phyloP scores from a whole-genome alignment of 2,329 filamentous ascomycete genomes.

The Xylariales sp. region DNA sequence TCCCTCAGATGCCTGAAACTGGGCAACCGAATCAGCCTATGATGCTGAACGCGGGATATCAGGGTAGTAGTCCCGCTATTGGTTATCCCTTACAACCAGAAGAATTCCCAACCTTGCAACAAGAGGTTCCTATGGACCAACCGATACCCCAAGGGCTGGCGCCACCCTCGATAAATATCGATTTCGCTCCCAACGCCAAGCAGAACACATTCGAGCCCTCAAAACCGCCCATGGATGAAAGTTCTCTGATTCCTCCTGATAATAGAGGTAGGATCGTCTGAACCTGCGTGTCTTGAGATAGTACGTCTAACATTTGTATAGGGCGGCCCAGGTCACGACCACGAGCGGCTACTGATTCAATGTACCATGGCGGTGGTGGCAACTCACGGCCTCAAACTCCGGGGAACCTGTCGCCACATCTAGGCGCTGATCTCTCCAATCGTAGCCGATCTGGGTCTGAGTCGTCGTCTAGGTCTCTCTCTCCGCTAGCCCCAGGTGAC shows the following conservation, averaged over 20 bases:
- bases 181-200: constrained; percentile 82
- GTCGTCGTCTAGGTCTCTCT: constrained; percentile 58
- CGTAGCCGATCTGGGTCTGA: constrained; percentile 58
- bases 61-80: constrained; percentile 58
- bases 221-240: constrained; percentile 74
- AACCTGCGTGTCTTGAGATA: constrained; percentile 24
- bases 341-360: constrained; percentile 70
- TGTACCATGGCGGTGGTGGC: constrained; percentile 60
- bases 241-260: constrained; percentile 86
- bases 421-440: constrained; percentile 58
- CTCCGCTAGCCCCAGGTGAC: constrained; percentile 70
- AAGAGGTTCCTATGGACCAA: constrained; percentile 63
- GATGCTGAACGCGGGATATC: constrained; percentile 57
- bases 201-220: constrained; percentile 74
- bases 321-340: constrained; percentile 63
- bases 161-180: constrained; percentile 94
- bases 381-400: constrained; percentile 56
- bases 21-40: constrained; percentile 61
- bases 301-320: constrained; percentile 47
- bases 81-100: constrained; percentile 56
- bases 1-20: constrained; percentile 66
- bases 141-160: constrained; percentile 71
- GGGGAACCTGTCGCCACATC: constrained; percentile 62
- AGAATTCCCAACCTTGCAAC: constrained; percentile 63
- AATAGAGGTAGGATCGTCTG: constrained; percentile 65